Evolutionary conservation across 2,329 filamentous ascomycete genomes (phyloP), one percentile per base, ranked within the genome.

Genomic region (Canariomyces notabilis): DNA sequence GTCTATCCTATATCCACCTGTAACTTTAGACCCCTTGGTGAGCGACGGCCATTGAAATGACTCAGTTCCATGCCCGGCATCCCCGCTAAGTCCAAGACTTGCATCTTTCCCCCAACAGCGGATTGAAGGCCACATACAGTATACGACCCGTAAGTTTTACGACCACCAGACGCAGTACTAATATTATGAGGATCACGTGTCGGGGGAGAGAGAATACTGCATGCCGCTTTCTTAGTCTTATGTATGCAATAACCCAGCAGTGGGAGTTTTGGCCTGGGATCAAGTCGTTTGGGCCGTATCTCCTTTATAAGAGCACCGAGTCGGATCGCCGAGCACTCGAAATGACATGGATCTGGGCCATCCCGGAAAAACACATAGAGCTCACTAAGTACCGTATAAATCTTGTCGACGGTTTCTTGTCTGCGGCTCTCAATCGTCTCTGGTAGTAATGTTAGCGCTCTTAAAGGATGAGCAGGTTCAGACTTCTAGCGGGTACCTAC

Each of bases 301-400:
- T 42, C 19, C 29, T 42, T 42, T 15, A 16, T 22, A 16, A 42
- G 39, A 14, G 32, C 40, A 35, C 40, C 40, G 20, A 42, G 40
- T 35, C 29, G 20, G 9, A 36, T 35, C 31, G 40, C 23, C 19
- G 31, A 26, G 20, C 40, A 42, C 40, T 42, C 40, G 36, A 36
- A 42, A 2, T 19, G 36, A 21, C 31, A 42, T 36, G 4, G 5
- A 36, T 36, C 21, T 14, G 18, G 15, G 29, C 32, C n/a, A 11
- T 36, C 32, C 20, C 40, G 40, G 34, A 42, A 42, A 8, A n/a
- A 26, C 2, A 8, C 32, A n/a, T 12, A 11, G 31, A 42, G 40
- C 32, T 32, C 31, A 32, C 36, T n/a, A 15, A 42, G 40, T 23
- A 15, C 40, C 29, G 32, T 36, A 12, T 26, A 14, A n/a, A 36